phyloP scores from a whole-genome alignment of 805 yeast genomes.

The Candida nanaspora region DNA sequence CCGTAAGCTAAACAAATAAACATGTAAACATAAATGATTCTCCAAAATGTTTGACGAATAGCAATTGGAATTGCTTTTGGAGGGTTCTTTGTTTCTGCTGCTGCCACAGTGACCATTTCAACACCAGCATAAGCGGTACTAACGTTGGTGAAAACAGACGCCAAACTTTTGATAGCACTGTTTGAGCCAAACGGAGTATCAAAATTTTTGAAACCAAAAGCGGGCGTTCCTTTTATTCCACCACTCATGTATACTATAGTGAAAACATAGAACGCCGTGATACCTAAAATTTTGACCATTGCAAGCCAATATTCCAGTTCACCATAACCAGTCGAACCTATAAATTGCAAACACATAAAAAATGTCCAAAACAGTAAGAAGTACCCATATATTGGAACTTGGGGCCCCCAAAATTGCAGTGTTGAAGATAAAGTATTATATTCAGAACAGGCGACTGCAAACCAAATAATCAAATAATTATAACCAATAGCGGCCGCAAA shows the following conservation, averaged over 20 bases:
- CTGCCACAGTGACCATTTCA: constrained; percentile 48
- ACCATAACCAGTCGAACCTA: constrained; percentile 47
- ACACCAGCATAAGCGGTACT: constrained; percentile 53
- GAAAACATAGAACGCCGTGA: constrained; percentile 34
- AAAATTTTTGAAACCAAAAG: constrained; percentile 43
- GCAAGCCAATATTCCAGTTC: constrained; percentile 50
- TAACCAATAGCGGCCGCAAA: constrained; percentile 46
- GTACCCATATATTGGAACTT: constrained; percentile 48
- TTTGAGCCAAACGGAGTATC: constrained; percentile 51
- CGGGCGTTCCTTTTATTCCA: constrained; percentile 23
- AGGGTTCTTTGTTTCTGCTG: constrained; percentile 50
- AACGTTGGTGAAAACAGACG: constrained; percentile 48
- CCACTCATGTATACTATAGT: constrained; percentile 29
- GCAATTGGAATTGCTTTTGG: constrained; percentile 45
- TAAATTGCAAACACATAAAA: constrained; percentile 39
- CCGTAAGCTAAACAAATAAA: constrained; percentile 52
- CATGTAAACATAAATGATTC: constrained; percentile 46
- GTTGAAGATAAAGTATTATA: constrained; percentile 44
- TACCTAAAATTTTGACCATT: constrained; percentile 31
- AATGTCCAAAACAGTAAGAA: constrained; percentile 42
- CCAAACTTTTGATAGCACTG: constrained; percentile 40
- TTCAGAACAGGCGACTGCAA: constrained; percentile 43
- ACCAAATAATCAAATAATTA: constrained; percentile 45
- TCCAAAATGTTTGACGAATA: constrained; percentile 45
- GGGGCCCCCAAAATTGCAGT: constrained; percentile 41